Base-by-base conservation (phyloP, 1,284 basidiomycete genomes). In the Sporisorium iseilematis-ciliati region DNA sequence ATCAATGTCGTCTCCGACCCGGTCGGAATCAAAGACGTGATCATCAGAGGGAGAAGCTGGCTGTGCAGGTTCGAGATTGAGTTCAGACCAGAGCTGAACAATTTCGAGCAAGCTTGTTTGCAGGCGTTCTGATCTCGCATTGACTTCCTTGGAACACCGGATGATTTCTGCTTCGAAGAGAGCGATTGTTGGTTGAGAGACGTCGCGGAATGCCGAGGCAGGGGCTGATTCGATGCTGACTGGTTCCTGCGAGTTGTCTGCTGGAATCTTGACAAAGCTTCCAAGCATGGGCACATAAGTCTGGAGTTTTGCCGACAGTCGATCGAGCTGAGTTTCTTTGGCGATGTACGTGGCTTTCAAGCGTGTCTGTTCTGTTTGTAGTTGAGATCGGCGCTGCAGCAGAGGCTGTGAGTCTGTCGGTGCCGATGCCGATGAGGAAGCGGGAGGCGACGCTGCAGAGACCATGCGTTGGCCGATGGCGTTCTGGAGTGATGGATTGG, bases 81-180 rank as follows among this genome's bases (percentile, higher is more conserved):
- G 78, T 54, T 83, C 82, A 11, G 79, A 78, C 82, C 82, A 83
- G 14, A 81, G 79, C 60, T 81, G 79, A 0, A 80, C 60, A 38
- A 83, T 80, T 35, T 79, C 79, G 46, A 70, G 65, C 31, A 83
- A 58, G 26, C 63, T 71, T 16, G 67, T 62, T 31, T 80, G 73
- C 7, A 83, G 66, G 38, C 73, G 57, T 31, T 78, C 68, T 20
- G 74, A 69, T 35, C 80, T 67, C 1, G 68, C 55, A 23, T 75
- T 75, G 58, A 80, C 63, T 26, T 76, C 74, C 21, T 78, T 77
- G 52, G 78, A 77, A 43, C 73, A 77, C 25, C 76, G 69, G 25
- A 77, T 66, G 60, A 79, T 74, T 25, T 81, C 73, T 20, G 70
- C 66, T 56, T 81, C 79, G 45, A 77, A 70, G 10, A 62, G 52